Evolutionary conservation across 495 filamentous ascomycete genomes (phyloP).

Genomic region (Tirmania nivea): DNA sequence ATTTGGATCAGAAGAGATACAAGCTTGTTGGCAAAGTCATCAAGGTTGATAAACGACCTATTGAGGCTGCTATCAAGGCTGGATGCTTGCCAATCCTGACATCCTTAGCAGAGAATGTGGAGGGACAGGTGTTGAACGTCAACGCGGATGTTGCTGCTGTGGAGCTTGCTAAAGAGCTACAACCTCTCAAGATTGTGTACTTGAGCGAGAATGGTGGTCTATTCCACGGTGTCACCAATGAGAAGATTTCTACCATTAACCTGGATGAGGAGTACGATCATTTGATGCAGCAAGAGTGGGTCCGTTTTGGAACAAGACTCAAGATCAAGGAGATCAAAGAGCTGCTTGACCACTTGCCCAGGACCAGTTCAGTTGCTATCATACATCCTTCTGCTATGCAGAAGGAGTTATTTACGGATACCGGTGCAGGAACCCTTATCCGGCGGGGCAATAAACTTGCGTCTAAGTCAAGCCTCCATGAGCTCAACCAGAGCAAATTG

Average conservation of each 20-base stretch:
- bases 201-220: slow-evolving; percentile 93
- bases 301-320: slow-evolving; percentile 78
- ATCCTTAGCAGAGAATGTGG: slow-evolving; percentile 85
- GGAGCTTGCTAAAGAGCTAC: slow-evolving; percentile 68
- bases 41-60: slow-evolving; percentile 72
- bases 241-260: slow-evolving; percentile 96
- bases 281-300: slow-evolving; percentile 90
- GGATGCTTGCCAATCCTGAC: slow-evolving; percentile 88
- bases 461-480: slow-evolving; percentile 45
- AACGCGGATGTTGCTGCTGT: slow-evolving; percentile 94
- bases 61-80: slow-evolving; percentile 77
- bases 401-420: slow-evolving; percentile 91
- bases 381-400: slow-evolving; percentile 88
- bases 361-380: slow-evolving; percentile 88
- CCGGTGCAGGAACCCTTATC: slow-evolving; percentile 86
- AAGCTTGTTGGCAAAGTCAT: slow-evolving; percentile 90
- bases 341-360: slow-evolving; percentile 62
- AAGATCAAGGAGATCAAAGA: slow-evolving; percentile 99
- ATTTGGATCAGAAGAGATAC: slow-evolving; percentile 85
- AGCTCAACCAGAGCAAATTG: slow-evolving; percentile 61
- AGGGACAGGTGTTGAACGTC: slow-evolving; percentile 91
- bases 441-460: slow-evolving; percentile 79
- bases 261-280: slow-evolving; percentile 92
- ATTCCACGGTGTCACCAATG: slow-evolving; percentile 76
- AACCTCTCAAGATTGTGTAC: slow-evolving; percentile 96